Base-by-base conservation (phyloP, 1,284 basidiomycete genomes). In the Tylopilus sp. region DNA sequence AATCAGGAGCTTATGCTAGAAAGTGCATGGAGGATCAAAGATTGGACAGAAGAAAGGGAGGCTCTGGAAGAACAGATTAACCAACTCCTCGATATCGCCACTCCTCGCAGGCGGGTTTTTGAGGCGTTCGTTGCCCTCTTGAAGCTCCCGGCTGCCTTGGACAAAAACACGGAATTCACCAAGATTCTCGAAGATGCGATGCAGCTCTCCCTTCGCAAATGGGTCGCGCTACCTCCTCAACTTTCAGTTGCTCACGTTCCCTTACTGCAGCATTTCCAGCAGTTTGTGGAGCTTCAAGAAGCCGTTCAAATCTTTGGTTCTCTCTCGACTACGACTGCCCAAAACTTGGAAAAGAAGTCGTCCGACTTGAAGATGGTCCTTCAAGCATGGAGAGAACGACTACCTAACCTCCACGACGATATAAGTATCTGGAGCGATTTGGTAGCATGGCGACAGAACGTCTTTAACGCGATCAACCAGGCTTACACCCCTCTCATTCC, bases 391-490 rank as follows among this genome's bases (percentile, higher is more conserved):
- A 83, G 96, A 52, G 96, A 99, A 67, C 85, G 96, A 31, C 76
- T 99, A 21, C 96, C 96, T 2, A 97, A 98, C 68, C 77, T 89
- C 54, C 93, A 93, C 72, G 96, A 99, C 66, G 96, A 99, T 67
- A 98, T 99, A 72, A 94, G 91, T 60, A 89, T 97, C 48, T 99
- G 96, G 96, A 94, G 91, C 59, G 96, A 99, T 67, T 77, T 99
- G 11, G 92, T 99, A 8, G 94, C 94, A 15, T 99, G 96, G 96
- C 78, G 96, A 50, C 94, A 98, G 71, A 97, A 88, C 58, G 85
- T 88, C 26, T 88, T 88, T 67, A 82, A 88, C 59, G 90, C 93
- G n/a, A 96, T 99, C 73, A 99, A 99, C 68, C 91, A 91, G 65
- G 85, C 91, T 0, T 99, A 99, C 61, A 84, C 99, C 44, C 96